A percentile compares a stretch with the other conserved stretches of the same genome.
Evolutionary conservation across 2,329 filamentous ascomycete species (phyloP).

Genomic region (Talaromyces atroroseus): DNA sequence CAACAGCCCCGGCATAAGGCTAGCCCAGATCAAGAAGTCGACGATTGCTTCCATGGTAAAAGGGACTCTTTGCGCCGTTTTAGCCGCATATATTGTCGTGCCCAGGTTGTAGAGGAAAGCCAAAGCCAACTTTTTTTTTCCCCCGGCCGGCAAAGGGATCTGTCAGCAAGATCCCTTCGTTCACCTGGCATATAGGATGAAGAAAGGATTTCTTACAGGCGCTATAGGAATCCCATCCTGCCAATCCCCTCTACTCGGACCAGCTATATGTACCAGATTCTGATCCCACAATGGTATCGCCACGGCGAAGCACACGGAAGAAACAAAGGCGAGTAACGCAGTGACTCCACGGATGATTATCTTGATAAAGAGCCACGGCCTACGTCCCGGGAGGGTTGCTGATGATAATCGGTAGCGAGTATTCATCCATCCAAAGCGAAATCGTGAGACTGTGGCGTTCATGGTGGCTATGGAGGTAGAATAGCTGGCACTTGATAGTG

Average conservation of each 20-base stretch:
- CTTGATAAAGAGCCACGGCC: constrained; percentile 14
- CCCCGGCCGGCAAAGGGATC: neutral
- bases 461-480: neutral
- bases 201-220: constrained; percentile 17
- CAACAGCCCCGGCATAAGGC: constrained; percentile 20
- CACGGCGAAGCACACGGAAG: constrained; percentile 23
- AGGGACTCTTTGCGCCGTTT: constrained; percentile 5
- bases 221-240: constrained; percentile 27
- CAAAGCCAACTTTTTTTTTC: constrained; percentile 14
- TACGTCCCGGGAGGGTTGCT: neutral
- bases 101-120: constrained; percentile 19
- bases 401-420: constrained; percentile 5
- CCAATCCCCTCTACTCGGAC: constrained; percentile 24
- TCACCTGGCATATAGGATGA: neutral
- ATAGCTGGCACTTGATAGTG: neutral
- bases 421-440: constrained; percentile 10
- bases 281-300: constrained; percentile 24
- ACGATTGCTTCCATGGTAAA: constrained; percentile 10
- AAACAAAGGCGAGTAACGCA: constrained; percentile 20
- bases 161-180: neutral
- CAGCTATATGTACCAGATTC: constrained; percentile 24
- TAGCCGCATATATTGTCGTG: constrained; percentile 16
- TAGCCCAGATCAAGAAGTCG: constrained; percentile 17
- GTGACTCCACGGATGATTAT: constrained; percentile 19
- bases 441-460: constrained; percentile 2